Conservation (phyloP, 352 stramenopile genomes). For the Globisporangium radiosum region DNA sequence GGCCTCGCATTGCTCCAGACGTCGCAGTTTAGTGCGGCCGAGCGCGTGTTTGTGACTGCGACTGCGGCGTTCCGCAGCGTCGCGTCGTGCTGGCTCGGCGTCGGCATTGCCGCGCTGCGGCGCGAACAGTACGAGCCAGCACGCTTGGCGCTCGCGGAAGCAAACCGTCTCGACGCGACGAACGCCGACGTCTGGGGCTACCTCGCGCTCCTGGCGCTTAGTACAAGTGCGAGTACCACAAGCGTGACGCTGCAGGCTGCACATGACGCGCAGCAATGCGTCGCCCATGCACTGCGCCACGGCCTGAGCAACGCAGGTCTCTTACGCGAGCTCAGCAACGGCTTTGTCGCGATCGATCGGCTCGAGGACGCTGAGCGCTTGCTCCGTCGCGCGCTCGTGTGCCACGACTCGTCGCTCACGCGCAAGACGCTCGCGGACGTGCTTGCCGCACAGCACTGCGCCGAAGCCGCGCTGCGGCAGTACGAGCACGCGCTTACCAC, state of each 20-base stretch:
- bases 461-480: constrained; percentile 59
- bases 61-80: constrained; percentile 50
- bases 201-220: constrained; percentile 47
- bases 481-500: constrained; percentile 58
- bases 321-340: constrained; percentile 74
- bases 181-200: constrained; percentile 79
- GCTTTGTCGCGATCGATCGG: constrained; percentile 68
- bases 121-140: constrained; percentile 52
- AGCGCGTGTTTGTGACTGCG: constrained; percentile 43
- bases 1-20: constrained; percentile 58
- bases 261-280: constrained; percentile 32
- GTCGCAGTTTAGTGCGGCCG: constrained; percentile 48
- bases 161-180: constrained; percentile 58
- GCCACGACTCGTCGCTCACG: constrained; percentile 68
- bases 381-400: constrained; percentile 53
- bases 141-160: constrained; percentile 59
- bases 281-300: constrained; percentile 56
- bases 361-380: constrained; percentile 68
- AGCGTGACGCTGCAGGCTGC: constrained; percentile 28
- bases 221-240: constrained; percentile 9
- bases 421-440: constrained; percentile 76
- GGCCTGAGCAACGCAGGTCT: constrained; percentile 56
- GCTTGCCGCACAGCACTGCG: constrained; percentile 71
- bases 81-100: constrained; percentile 72
- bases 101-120: constrained; percentile 64